Evolutionary conservation across 768 basidiomycete species (phyloP).

Genomic region (Boletus reticulatus): DNA sequence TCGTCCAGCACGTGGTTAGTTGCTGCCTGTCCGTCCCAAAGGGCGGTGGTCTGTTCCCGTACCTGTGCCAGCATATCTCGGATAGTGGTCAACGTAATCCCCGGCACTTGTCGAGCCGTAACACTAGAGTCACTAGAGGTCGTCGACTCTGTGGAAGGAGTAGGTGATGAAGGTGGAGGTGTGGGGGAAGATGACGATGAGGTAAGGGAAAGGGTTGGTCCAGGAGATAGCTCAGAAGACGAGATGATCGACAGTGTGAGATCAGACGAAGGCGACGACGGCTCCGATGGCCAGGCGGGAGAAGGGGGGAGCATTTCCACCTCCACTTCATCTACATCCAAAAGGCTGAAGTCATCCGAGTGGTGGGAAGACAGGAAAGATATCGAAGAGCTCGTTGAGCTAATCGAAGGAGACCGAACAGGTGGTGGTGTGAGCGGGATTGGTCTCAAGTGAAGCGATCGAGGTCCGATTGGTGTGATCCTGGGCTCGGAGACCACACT

Average conservation of each 20-base stretch:
- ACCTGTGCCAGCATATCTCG: slow-evolving; percentile 56
- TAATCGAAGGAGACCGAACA: slow-evolving; percentile 38
- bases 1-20: slow-evolving; percentile 63
- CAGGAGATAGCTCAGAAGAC: slow-evolving; percentile 33
- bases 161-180: slow-evolving; percentile 36
- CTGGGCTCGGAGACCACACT: slow-evolving; percentile 37
- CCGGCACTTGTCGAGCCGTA: slow-evolving; percentile 37
- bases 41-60: slow-evolving; percentile 52
- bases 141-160: slow-evolving; percentile 27
- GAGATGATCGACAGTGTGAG: slow-evolving; percentile 34
- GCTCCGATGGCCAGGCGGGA: slow-evolving; percentile 36
- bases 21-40: slow-evolving; percentile 61
- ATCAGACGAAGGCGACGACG: slow-evolving; percentile 26
- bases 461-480: slow-evolving; percentile 25
- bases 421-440: slow-evolving; percentile 46
- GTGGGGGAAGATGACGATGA: slow-evolving; percentile 35
- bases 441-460: slow-evolving; percentile 24
- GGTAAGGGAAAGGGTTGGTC: slow-evolving; percentile 39
- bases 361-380: slow-evolving; percentile 63
- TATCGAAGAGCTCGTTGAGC: slow-evolving; percentile 32
- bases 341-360: slow-evolving; percentile 62
- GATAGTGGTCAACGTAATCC: slow-evolving; percentile 41
- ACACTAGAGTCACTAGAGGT: slow-evolving; percentile 36
- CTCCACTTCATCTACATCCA: slow-evolving; percentile 35
- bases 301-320: slow-evolving; percentile 28